Evolutionary conservation across 495 filamentous ascomycete genomes (phyloP).

Genomic region (Filosporella fistucella): DNA sequence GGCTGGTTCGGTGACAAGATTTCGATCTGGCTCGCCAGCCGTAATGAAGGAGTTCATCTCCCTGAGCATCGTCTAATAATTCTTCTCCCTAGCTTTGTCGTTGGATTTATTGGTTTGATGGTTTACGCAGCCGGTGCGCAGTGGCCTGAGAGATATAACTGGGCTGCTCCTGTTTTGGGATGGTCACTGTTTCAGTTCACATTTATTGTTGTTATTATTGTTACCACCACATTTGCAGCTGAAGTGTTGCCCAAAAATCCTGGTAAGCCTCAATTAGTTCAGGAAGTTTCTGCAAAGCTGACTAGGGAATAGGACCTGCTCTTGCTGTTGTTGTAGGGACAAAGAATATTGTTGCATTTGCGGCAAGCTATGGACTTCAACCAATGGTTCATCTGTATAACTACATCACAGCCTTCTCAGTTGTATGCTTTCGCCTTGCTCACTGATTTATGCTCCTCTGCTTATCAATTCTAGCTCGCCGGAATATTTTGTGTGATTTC

Average conservation of each 20-base stretch:
- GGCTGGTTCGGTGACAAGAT: slow-evolving; percentile 31
- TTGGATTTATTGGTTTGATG: slow-evolving; percentile 25
- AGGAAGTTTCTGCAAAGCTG: too few species aligned
- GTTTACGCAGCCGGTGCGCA: slow-evolving; percentile 33
- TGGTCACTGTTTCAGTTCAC: slow-evolving; percentile 33
- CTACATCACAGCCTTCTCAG: slow-evolving; percentile 28
- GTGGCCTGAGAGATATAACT: slow-evolving; percentile 25
- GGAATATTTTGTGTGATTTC: slow-evolving; percentile 27
- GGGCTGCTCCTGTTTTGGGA: slow-evolving; percentile 35
- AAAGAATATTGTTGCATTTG: slow-evolving; percentile 36
- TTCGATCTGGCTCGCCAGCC: slow-evolving; percentile 29
- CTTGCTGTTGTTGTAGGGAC: slow-evolving; percentile 35
- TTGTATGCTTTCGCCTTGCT: too few species aligned
- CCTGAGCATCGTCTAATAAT: slow-evolving; percentile 34
- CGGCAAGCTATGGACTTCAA: slow-evolving; percentile 29
- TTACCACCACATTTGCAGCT: slow-evolving; percentile 31
- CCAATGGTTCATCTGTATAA: slow-evolving; percentile 21
- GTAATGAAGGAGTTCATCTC: slow-evolving; percentile 28
- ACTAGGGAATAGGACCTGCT: too few species aligned
- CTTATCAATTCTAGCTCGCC: too few species aligned
- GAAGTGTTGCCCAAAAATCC: slow-evolving; percentile 37
- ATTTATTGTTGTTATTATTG: slow-evolving; percentile 34
- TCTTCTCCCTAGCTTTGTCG: slow-evolving; percentile 30
- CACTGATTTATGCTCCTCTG: too few species aligned
- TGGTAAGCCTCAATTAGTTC: too few species aligned